Evolutionary conservation across 257 asterid species (phyloP).

Genomic region (Schizonepeta tenuifolia): DNA sequence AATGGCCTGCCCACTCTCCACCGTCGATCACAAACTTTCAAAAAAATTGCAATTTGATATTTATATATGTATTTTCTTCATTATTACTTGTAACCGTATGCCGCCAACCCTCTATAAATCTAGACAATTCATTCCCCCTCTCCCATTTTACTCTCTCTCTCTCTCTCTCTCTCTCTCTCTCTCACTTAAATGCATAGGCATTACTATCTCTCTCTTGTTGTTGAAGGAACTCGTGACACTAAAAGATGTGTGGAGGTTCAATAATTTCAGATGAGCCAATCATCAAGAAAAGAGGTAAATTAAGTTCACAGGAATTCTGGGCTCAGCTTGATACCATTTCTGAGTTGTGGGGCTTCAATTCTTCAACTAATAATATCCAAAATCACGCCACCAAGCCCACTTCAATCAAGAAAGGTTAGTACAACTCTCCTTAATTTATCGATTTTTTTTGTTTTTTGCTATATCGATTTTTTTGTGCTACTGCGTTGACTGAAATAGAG

Average conservation of each 20-base stretch:
- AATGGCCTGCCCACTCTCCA: constrained; percentile 8
- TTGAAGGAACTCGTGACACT: background rate
- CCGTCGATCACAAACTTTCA: constrained; percentile 40
- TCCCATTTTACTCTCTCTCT: background rate
- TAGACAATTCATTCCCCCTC: constrained; percentile 18
- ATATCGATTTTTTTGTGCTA: too few relatives aligned
- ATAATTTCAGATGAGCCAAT: constrained; percentile 71
- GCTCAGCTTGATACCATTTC: constrained; percentile 66
- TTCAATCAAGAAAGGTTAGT: constrained; percentile 40
- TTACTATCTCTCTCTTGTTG: constrained; percentile 28
- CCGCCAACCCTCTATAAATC: constrained; percentile 31
- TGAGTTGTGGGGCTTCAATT: constrained; percentile 63
- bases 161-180: background rate
- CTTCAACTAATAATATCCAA: constrained; percentile 30
- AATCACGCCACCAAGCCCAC: constrained; percentile 28
- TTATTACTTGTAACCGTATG: constrained; percentile 32
- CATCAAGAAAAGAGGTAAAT: constrained; percentile 48
- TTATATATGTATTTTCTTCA: constrained; percentile 18
- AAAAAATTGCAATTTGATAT: constrained; percentile 25
- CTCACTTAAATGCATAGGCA: constrained; percentile 9
- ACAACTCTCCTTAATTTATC: background rate
- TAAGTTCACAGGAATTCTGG: constrained; percentile 63
- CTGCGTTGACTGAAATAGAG: too few relatives aligned
- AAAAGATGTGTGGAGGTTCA: constrained; percentile 85
- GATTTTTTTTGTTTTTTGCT: background rate